Percentiles rank a stretch among this genome's conserved stretches.
Conservation (phyloP, 2,329 filamentous ascomycete species). For the Alternaria rosae region DNA sequence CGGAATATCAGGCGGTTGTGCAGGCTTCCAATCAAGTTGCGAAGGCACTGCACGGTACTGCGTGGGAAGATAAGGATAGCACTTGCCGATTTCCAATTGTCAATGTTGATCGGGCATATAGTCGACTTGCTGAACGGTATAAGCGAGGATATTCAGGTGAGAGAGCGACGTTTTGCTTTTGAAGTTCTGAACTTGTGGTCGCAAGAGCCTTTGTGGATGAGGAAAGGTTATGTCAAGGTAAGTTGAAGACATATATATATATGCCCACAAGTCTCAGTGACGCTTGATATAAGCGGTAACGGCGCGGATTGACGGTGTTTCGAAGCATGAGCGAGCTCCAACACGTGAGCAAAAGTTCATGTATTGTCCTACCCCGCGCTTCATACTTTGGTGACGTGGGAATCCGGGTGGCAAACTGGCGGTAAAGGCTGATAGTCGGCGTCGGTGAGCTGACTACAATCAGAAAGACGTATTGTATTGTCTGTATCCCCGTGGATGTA, state of each 20-base stretch:
- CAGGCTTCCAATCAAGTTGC: neutral
- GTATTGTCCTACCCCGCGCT: neutral
- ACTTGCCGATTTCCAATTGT: neutral
- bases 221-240: neutral
- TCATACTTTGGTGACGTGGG: neutral
- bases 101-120: neutral
- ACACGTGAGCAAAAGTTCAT: neutral
- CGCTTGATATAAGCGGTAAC: slow-evolving; percentile 3
- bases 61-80: neutral
- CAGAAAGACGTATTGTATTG: neutral
- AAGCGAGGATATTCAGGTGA: slow-evolving; percentile 11
- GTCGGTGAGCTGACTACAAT: neutral
- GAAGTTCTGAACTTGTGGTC: neutral
- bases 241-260: neutral
- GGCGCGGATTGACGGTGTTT: neutral
- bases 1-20: neutral
- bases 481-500: neutral
- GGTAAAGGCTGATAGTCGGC: neutral
- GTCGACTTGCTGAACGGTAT: neutral
- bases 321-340: neutral
- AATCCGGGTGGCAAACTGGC: neutral
- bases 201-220: neutral
- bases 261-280: slow-evolving; percentile 1
- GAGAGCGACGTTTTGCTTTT: slow-evolving; percentile 6
- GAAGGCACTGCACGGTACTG: neutral